A percentile compares a stretch with the other conserved stretches of the same genome.
Evolutionary conservation across 768 basidiomycete genomes (phyloP).

Genomic region (Suillus weaverae): DNA sequence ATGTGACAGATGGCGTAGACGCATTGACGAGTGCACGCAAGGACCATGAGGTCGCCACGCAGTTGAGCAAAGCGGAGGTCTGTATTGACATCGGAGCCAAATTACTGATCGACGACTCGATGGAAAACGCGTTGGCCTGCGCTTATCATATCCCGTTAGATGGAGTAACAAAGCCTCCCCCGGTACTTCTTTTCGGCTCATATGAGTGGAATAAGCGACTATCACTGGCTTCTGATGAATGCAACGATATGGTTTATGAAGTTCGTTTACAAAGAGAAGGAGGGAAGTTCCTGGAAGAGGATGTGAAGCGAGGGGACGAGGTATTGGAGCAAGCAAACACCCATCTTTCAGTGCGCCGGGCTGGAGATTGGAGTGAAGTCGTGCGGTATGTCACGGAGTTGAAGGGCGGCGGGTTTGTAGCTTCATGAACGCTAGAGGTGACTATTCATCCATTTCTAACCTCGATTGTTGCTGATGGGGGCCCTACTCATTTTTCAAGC

Average conservation of each 20-base stretch:
- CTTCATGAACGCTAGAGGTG: neutral
- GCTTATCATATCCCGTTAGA: slow-evolving; percentile 30
- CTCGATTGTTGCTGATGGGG: neutral
- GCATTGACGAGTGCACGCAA: neutral
- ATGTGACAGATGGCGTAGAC: slow-evolving; percentile 11
- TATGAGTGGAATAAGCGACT: slow-evolving; percentile 75
- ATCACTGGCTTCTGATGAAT: slow-evolving; percentile 44
- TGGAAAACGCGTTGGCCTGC: slow-evolving; percentile 73
- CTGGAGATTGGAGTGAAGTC: slow-evolving; percentile 60
- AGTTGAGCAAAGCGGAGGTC: slow-evolving; percentile 72
- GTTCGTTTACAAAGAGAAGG: slow-evolving; percentile 47
- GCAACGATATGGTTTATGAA: slow-evolving; percentile 56
- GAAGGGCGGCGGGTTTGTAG: slow-evolving; percentile 1
- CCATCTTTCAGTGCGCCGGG: slow-evolving; percentile 48
- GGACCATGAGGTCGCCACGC: slow-evolving; percentile 48
- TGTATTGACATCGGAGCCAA: slow-evolving; percentile 62
- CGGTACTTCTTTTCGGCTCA: slow-evolving; percentile 70
- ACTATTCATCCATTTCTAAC: neutral
- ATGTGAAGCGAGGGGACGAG: slow-evolving; percentile 28
- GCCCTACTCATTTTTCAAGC: neutral
- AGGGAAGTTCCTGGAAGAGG: slow-evolving; percentile 59
- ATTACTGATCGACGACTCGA: slow-evolving; percentile 76
- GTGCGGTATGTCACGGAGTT: slow-evolving; percentile 22
- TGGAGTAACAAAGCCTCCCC: slow-evolving; percentile 35
- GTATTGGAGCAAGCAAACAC: slow-evolving; percentile 44